Evolutionary conservation across 768 basidiomycete species (phyloP), one percentile per base, ranked within the genome.

Genomic region (Candolleomyces efflorescens): DNA sequence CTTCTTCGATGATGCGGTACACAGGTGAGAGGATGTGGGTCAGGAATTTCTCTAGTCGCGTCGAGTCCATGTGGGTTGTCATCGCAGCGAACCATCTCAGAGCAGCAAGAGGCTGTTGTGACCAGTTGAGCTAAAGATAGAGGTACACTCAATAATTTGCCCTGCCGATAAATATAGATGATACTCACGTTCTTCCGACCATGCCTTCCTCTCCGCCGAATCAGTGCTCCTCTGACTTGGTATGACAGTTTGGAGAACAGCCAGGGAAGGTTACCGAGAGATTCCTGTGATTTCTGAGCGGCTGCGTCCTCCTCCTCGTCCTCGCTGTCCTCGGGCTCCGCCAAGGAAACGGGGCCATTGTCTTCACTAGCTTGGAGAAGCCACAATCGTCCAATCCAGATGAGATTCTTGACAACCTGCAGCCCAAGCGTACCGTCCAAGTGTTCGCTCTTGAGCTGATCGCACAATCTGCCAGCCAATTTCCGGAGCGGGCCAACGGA

Each of bases 61-160:
- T 59, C 0, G 76, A 67, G 0, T 87, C 82, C 79, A 98, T 84
- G 64, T 82, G 72, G 2, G 88, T 84, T 2, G 84, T 73, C 85
- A 97, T 93, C 0, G 94, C 95, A 0, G 94, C 97, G 64, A 98
- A 97, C 89, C 94, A 97, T 15, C 91, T 87, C 46, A 99, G 69
- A 43, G 89, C 82, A 0, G 92, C 83, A 1, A 88, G 71, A 0
- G 94, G 90, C 58, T 93, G 90, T 26, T 89, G 82, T 3, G 84
- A 77, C 94, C 96, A 98, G 65, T 87, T 88, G 0, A 77, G 73
- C 92, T 97, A 65, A 49, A 62, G 48, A 65, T 22, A 50, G 37
- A 3, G 61, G 50, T n/a, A 57, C 36, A 24, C 46, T 41, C 15
- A 46, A 6, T 15, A 43, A 26, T 5, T 10, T 41, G 38, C 27